A percentile compares a stretch with the other conserved stretches of the same genome.
Evolutionary conservation across 2,329 filamentous ascomycete species (phyloP).

Genomic region (Macrophomina phaseolina): DNA sequence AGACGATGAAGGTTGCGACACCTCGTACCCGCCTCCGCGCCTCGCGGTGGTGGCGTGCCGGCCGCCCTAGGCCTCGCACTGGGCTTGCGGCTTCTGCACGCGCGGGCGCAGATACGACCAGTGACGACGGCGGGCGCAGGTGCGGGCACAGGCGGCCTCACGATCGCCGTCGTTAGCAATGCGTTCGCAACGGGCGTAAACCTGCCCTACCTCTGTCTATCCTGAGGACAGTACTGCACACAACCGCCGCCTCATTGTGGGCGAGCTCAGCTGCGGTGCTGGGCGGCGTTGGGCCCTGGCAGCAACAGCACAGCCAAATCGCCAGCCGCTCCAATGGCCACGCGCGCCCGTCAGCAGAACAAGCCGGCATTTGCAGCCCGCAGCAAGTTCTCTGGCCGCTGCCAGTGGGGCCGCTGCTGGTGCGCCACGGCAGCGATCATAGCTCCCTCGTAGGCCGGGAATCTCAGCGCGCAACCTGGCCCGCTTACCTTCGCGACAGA

Average conservation of each 20-base stretch:
- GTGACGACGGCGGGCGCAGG: not conserved
- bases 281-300: not conserved
- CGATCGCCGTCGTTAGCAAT: conserved; percentile 14
- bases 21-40: not conserved
- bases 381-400: conserved; percentile 1
- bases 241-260: no score
- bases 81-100: not conserved
- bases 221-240: no score
- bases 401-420: conserved; percentile 18
- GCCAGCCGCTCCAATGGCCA: conserved; percentile 9
- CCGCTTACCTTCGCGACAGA: not conserved
- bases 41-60: conserved; percentile 2
- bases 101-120: conserved; percentile 9
- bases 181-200: conserved; percentile 9
- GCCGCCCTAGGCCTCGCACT: not conserved
- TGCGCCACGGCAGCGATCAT: conserved; percentile 23
- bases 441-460: conserved; percentile 11
- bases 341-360: conserved; percentile 4
- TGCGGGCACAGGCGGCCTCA: conserved; percentile 7
- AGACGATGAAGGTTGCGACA: conserved; percentile 11
- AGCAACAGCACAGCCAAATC: not conserved
- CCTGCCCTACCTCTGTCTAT: not conserved
- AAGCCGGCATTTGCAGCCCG: conserved; percentile 9
- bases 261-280: not conserved
- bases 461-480: conserved; percentile 16